Evolutionary conservation across 768 basidiomycete genomes (phyloP).

Genomic region (Phanerodontia chrysosporium): DNA sequence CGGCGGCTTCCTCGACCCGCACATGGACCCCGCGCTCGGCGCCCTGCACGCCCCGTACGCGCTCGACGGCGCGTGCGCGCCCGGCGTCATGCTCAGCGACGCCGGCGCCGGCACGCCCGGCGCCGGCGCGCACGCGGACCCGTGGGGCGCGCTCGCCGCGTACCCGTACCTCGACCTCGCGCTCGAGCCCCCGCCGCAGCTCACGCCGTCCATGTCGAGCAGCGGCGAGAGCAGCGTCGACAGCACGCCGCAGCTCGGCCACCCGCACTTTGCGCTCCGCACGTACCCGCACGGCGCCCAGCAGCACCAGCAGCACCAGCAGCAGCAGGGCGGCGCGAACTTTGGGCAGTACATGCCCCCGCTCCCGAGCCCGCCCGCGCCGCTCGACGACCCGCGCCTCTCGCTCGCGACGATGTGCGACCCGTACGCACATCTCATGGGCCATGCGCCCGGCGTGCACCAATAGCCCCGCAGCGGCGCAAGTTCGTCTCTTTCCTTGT

Average conservation of each 20-base stretch:
- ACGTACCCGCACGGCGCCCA: not conserved
- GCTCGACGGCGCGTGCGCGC: slow-evolving; percentile 3
- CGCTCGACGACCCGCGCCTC: slow-evolving; percentile 7
- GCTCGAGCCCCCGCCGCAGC: not conserved
- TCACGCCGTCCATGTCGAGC: slow-evolving; percentile 3
- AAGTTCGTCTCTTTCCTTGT: too few species aligned
- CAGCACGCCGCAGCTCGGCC: slow-evolving; percentile 11
- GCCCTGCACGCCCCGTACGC: slow-evolving; percentile 2
- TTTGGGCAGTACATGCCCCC: not conserved
- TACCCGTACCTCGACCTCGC: slow-evolving; percentile 3
- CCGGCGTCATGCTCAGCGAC: not conserved
- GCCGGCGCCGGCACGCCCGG: too few species aligned
- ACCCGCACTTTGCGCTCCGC: slow-evolving; percentile 1
- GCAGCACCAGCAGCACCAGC: too few species aligned
- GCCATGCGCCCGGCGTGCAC: not conserved
- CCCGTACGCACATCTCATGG: not conserved
- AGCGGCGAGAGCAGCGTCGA: slow-evolving; percentile 5
- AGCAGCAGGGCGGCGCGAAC: not conserved
- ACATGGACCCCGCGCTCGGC: slow-evolving; percentile 2
- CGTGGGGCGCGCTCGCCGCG: not conserved
- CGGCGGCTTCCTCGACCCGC: slow-evolving; percentile 10
- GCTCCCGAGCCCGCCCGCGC: too few species aligned
- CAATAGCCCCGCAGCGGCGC: not conserved
- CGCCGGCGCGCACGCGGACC: not conserved
- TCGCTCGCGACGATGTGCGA: slow-evolving; percentile 11